Evolutionary conservation across 139 green algal genomes (phyloP), one percentile per base, ranked within the genome.

Genomic region (Gonium pectorale): DNA sequence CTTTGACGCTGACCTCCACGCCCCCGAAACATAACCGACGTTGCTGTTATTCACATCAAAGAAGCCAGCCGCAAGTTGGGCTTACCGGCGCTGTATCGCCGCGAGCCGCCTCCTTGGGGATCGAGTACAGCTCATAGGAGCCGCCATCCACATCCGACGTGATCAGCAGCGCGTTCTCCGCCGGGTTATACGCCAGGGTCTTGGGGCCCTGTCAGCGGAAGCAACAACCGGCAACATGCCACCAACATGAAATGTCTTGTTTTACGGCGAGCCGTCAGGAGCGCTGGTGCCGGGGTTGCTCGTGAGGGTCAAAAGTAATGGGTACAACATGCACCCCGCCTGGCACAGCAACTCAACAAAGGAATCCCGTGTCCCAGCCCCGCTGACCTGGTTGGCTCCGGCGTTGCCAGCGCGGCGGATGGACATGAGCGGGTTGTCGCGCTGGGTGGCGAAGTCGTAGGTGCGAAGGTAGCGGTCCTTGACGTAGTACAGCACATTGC

Each of bases 391-490:
- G 85, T 92, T 92, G 41, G 85, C 78, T 7, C 89, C 91, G 2
- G 79, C 79, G 54, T 44, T 80, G 49, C 87, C 81, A 2, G 92
- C 83, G 11, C 95, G 85, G n/a, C 95, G 91, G 64, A 99, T 94
- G 64, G 94, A 95, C 80, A 98, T 94, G 71, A 99, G 90, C 24
- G 97, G 95, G 85, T 96, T 98, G 89, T 99, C 97, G 9, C 96
- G 90, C 89, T 95, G 89, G 5, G 90, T 94, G 40, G 85, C 46
- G 71, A 96, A 98, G 86, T 99, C 98, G 81, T 96, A 99, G 17
- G 86, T 93, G 70, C 98, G 95, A 86, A 99, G 90, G 91, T 98
- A 98, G 66, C 98, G 94, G 81, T 99, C 97, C 93, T 99, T 99
- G 77, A 99, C 93, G 86, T 99, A 99, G 92, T 98, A 99, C 80